Base-by-base conservation (phyloP, 2,329 filamentous ascomycete species). In the Pseudogymnoascus sp. region DNA sequence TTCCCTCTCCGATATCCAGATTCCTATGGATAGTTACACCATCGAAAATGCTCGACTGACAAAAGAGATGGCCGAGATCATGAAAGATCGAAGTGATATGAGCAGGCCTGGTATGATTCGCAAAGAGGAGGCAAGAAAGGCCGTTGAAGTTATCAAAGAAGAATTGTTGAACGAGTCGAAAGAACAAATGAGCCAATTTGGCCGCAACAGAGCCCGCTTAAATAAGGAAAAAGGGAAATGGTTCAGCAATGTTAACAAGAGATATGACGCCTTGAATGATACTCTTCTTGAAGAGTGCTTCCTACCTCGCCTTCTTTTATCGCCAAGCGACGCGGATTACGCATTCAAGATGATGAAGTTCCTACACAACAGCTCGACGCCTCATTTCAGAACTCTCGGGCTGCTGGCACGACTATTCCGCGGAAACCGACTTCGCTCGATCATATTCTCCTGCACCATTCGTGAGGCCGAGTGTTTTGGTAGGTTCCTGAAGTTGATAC, bases 381-480 rank as follows among this genome's bases (percentile, higher is more conserved):
- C 91, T 0, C 90, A 91, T 65, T 97, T 99, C 78, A 88, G 89
- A 70, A 88, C 94, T 14, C 86, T 93, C 75, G 87, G 89, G 31
- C 78, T 99, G 1, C 88, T 96, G 68, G 89, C 92, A 66, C 85
- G 89, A 14, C 80, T 99, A 0, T 96, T 99, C 76, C 87, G 86
- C 69, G 85, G 92, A 63, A 91, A 95, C 70, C 83, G 90, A 63
- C 79, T 97, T 16, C 86, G 90, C 1, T 83, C 88, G 7, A 82
- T 97, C 60, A 91, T 99, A 63, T 97, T 96, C 73, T 86, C 89
- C 58, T 95, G 90, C 72, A 96, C 92, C 0, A 88, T 93, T 23
- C 88, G 91, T 62, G 95, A 99, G 75, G 91, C 92, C 0, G 91
- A 96, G 73, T 91, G 96, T 68, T 78, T 99, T n/a, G 94, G 92